These are phyloP conservation scores for Pontederia paniculata DNA, from an alignment of 176 grass and related monocot species.

Conservation along the genomic window DNA sequence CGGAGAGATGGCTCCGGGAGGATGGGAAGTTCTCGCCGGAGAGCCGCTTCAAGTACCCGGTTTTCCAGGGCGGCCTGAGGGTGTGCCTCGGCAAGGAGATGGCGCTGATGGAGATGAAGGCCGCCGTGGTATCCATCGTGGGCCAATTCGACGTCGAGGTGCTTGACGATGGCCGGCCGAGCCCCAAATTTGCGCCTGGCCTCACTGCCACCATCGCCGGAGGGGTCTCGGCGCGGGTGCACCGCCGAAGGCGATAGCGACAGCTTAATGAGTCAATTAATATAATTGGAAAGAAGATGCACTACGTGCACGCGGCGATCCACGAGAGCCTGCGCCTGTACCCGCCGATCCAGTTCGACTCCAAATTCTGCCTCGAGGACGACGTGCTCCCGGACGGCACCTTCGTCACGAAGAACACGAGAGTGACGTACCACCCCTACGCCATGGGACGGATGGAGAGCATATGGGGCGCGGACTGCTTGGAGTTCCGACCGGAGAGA, in stretches of 20 bases:
- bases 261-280: no score
- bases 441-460: constrained; percentile 21
- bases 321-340: constrained; percentile 14
- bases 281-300: constrained; percentile 7
- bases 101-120: constrained; percentile 82
- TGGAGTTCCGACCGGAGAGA: constrained; percentile 8
- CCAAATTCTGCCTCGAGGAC: constrained; percentile 19
- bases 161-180: constrained; percentile 16
- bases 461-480: constrained; percentile 15
- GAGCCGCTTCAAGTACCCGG: constrained; percentile 54
- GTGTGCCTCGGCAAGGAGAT: constrained; percentile 78
- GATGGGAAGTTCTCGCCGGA: not conserved
- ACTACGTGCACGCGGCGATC: constrained; percentile 13
- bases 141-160: constrained; percentile 48
- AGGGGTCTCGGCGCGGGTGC: constrained; percentile 49
- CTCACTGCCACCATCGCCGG: constrained; percentile 56
- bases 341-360: constrained; percentile 15
- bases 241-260: constrained; percentile 11
- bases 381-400: constrained; percentile 17
- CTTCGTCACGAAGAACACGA: constrained; percentile 5
- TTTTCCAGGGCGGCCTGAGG: constrained; percentile 72
- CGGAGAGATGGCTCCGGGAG: constrained; percentile 12
- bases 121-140: constrained; percentile 44
- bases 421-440: constrained; percentile 17
- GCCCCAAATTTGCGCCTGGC: constrained; percentile 48